Evolutionary conservation across 192 early-diverging fungal genomes (phyloP).

Genomic region (Mortierella alpina): DNA sequence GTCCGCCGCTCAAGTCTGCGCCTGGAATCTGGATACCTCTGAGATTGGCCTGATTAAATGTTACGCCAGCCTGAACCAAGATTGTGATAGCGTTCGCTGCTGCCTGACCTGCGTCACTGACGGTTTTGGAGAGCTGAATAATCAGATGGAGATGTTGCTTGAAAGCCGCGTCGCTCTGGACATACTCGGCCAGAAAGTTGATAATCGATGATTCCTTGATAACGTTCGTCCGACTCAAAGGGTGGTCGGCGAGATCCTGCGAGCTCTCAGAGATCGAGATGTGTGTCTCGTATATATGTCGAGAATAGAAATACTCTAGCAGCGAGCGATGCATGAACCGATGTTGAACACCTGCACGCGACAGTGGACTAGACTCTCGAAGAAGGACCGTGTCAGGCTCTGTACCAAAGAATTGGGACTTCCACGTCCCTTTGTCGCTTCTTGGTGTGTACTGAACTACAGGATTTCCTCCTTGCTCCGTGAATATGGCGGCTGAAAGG

Average conservation of each 20-base stretch:
- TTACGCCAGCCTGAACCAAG: not conserved
- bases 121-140: not conserved
- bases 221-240: not conserved
- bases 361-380: slow-evolving; percentile 10
- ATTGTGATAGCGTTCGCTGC: not conserved
- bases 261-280: not conserved
- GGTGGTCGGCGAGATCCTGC: not conserved
- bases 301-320: slow-evolving; percentile 12
- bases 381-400: not conserved
- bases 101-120: not conserved
- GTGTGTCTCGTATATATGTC: not conserved
- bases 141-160: not conserved
- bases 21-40: not conserved
- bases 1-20: not conserved
- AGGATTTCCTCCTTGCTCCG: not conserved
- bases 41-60: not conserved
- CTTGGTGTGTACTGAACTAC: not conserved
- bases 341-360: not conserved
- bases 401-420: not conserved
- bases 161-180: not conserved
- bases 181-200: not conserved
- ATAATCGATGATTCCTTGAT: not conserved
- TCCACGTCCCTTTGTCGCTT: not conserved
- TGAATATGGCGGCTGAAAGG: slow-evolving; percentile 5
- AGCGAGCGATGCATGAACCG: slow-evolving; percentile 7